Evolutionary conservation across 352 stramenopile species (phyloP).

Genomic region (Pythium apleroticum): DNA sequence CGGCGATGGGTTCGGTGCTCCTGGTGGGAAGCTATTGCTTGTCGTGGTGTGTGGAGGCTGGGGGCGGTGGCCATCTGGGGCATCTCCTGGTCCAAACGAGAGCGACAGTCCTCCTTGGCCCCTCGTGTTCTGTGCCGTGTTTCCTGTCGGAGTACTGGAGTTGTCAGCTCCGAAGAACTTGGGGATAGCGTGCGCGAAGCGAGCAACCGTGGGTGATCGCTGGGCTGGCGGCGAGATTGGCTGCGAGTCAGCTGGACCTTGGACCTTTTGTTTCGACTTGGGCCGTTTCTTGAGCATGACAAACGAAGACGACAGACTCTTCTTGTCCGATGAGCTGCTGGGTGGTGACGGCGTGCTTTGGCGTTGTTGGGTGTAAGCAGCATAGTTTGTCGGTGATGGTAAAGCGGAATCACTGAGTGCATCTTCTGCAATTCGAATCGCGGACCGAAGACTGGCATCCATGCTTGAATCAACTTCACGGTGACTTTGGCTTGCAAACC

Average conservation of each 20-base stretch:
- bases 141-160: conserved; percentile 3
- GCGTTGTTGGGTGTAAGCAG: neutral
- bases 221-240: conserved; percentile 15
- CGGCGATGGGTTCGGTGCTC: neutral
- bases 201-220: conserved; percentile 26
- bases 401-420: conserved; percentile 15
- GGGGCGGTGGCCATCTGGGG: neutral
- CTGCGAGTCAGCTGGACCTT: neutral
- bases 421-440: conserved; percentile 25
- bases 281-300: conserved; percentile 29
- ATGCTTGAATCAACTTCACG: neutral
- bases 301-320: conserved; percentile 19
- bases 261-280: conserved; percentile 18
- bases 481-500: neutral
- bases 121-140: neutral
- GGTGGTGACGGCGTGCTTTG: conserved; percentile 18
- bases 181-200: conserved; percentile 32
- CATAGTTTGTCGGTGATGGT: neutral
- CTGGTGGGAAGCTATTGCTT: conserved; percentile 7
- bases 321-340: conserved; percentile 10
- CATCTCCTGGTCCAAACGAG: conserved; percentile 1
- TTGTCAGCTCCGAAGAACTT: conserved; percentile 31
- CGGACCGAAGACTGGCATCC: conserved; percentile 6
- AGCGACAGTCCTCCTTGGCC: neutral
- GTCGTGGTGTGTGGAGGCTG: neutral